A percentile compares a stretch with the other conserved stretches of the same genome.
These are phyloP conservation scores for Exutisphaerella laricina DNA, from an alignment of 2,329 filamentous ascomycete species.

Conservation along the genomic window DNA sequence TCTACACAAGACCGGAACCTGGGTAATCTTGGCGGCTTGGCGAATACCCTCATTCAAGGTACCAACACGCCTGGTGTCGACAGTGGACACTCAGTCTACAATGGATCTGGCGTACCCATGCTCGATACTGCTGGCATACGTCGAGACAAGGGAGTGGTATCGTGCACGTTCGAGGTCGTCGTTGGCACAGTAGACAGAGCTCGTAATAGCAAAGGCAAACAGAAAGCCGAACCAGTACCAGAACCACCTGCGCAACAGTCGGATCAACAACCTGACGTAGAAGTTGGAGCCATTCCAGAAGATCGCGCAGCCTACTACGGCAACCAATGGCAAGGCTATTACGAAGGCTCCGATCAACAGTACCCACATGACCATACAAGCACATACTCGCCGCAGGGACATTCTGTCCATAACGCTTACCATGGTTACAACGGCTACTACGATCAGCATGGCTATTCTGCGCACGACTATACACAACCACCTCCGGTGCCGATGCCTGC, in stretches of 20 bases:
- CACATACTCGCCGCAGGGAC: constrained; percentile 6
- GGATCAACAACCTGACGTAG: background rate
- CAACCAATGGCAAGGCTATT: constrained; percentile 24
- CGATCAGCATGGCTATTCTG: constrained; percentile 13
- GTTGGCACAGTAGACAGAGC: constrained; percentile 80
- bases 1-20: constrained; percentile 60
- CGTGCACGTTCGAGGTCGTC: constrained; percentile 76
- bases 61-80: constrained; percentile 6
- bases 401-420: constrained; percentile 5
- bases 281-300: background rate
- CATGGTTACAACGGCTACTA: constrained; percentile 7
- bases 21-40: constrained; percentile 23
- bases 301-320: constrained; percentile 5
- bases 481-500: constrained; percentile 47
- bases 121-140: constrained; percentile 82
- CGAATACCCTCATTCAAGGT: constrained; percentile 19
- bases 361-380: constrained; percentile 11
- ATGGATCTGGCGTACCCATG: constrained; percentile 51
- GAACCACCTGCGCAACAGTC: background rate
- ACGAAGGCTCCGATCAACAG: constrained; percentile 25
- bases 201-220: constrained; percentile 43
- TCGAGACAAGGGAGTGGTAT: constrained; percentile 87
- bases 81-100: constrained; percentile 12
- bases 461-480: constrained; percentile 11
- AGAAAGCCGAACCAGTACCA: constrained; percentile 30